Evolutionary conservation across 805 yeast species (phyloP), one percentile per base, ranked within the genome.

Genomic region (Candida verbasci): DNA sequence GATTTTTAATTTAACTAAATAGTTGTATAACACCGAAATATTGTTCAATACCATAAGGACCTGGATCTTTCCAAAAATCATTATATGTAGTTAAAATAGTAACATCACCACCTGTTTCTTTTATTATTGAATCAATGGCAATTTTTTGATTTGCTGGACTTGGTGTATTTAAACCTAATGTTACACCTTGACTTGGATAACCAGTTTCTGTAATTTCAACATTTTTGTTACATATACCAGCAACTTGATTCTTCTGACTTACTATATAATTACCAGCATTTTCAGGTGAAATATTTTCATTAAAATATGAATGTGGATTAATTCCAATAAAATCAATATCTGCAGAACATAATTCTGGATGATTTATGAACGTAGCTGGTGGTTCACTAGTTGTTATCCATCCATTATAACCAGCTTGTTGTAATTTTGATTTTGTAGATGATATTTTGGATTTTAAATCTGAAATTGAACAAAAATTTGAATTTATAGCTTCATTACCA

Each of bases 41-140:
- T 62, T 86, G 96, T 63, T 89, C 97, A 53, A 89, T 79, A 44
- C 82, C 84, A 56, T 86, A 82, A 2, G 72, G 68, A 40, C 97
- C 96, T 17, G 96, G 88, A 9, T 53, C 50, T 56, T 89, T 89
- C 97, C 97, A 89, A 60, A 62, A 70, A 58, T 89, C 97, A 52
- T 89, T 68, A 60, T 63, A 87, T n/a, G 88, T 79, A 15, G 95
- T 78, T 52, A 89, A 69, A 40, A 89, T 73, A 3, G 89, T 82
- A 34, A 77, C 76, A 31, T 80, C 77, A 24, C 75, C 66, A 28
- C 80, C 76, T 32, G 80, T 60, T 18, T 65, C 72, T 17, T 74
- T 65, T 37, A 88, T 60, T 35, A 89, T 80, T 12, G 76, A 59
- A 41, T 69, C 60, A 40, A 89, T 70, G 11, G 96, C 96, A 38